Evolutionary conservation across 768 basidiomycete genomes (phyloP).

Genomic region (Termitomyces eurrhizus): DNA sequence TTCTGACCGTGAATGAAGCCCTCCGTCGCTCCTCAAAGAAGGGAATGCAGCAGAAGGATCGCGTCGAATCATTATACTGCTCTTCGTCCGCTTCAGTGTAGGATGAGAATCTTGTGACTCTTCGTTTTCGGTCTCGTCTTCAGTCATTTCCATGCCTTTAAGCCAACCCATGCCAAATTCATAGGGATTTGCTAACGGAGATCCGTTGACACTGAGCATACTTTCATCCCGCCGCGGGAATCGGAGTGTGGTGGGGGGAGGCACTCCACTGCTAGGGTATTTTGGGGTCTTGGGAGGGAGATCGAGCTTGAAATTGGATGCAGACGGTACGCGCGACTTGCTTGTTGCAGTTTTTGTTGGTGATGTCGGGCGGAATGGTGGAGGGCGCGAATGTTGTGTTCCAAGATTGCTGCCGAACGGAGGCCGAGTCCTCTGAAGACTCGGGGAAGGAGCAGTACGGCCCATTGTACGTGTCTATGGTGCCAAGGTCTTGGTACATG

Average conservation of each 20-base stretch:
- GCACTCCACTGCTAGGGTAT: slow-evolving; percentile 37
- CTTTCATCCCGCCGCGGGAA: slow-evolving; percentile 71
- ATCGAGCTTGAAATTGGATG: slow-evolving; percentile 67
- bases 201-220: slow-evolving; percentile 80
- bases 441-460: slow-evolving; percentile 36
- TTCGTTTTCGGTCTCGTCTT: slow-evolving; percentile 30
- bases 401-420: slow-evolving; percentile 36
- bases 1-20: slow-evolving; percentile 41
- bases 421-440: slow-evolving; percentile 43
- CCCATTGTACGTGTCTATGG: slow-evolving; percentile 30
- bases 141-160: slow-evolving; percentile 34
- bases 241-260: slow-evolving; percentile 42
- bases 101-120: slow-evolving; percentile 21
- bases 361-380: slow-evolving; percentile 41
- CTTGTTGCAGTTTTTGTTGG: slow-evolving; percentile 41
- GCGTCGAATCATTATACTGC: slow-evolving; percentile 57
- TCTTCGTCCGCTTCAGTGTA: slow-evolving; percentile 44
- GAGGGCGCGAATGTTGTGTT: slow-evolving; percentile 26
- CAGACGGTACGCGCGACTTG: slow-evolving; percentile 51
- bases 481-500: background rate
- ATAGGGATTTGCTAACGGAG: slow-evolving; percentile 77
- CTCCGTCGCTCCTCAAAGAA: slow-evolving; percentile 18
- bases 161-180: slow-evolving; percentile 63
- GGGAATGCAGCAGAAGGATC: slow-evolving; percentile 46
- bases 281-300: slow-evolving; percentile 54